A percentile compares a stretch with the other conserved stretches of the same genome.
These are phyloP conservation scores for Pleomassaria siparia DNA, from an alignment of 2,329 filamentous ascomycete genomes.

Conservation along the genomic window DNA sequence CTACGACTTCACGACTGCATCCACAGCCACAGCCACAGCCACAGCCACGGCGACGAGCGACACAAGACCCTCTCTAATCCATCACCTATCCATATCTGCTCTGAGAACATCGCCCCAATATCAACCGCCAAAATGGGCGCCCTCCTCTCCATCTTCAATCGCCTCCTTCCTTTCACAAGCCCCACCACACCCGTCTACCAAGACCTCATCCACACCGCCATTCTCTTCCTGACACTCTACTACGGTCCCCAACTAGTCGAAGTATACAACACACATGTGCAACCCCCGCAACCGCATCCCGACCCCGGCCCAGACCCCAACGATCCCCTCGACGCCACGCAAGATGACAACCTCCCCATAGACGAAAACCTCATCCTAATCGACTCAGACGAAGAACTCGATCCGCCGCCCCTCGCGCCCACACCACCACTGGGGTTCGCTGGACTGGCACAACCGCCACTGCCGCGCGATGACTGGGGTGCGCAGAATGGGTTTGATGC, in stretches of 20 bases:
- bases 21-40: background rate
- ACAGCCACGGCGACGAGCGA: background rate
- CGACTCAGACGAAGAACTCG: conserved; percentile 20
- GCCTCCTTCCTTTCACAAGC: conserved; percentile 51
- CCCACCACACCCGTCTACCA: conserved; percentile 49
- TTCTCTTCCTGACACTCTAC: conserved; percentile 49
- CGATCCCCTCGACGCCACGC: background rate
- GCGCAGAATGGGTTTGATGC: conserved; percentile 4
- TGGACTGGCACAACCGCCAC: conserved; percentile 7
- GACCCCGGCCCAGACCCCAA: conserved; percentile 1
- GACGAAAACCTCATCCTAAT: conserved; percentile 28
- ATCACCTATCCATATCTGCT: background rate
- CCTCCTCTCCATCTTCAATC: conserved; percentile 39
- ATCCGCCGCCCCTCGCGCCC: conserved; percentile 25
- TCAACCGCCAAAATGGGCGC: conserved; percentile 26
- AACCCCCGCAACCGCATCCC: conserved; percentile 4
- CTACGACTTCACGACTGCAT: background rate
- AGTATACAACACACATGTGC: conserved; percentile 33
- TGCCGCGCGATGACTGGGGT: background rate
- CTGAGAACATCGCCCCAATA: background rate
- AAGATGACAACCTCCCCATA: conserved; percentile 19
- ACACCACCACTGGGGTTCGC: conserved; percentile 27
- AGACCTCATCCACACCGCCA: conserved; percentile 49
- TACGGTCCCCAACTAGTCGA: conserved; percentile 50
- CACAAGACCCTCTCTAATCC: background rate